Evolutionary conservation across 495 filamentous ascomycete genomes (phyloP), one percentile per base, ranked within the genome.

Genomic region (Aspergillus indologenus): DNA sequence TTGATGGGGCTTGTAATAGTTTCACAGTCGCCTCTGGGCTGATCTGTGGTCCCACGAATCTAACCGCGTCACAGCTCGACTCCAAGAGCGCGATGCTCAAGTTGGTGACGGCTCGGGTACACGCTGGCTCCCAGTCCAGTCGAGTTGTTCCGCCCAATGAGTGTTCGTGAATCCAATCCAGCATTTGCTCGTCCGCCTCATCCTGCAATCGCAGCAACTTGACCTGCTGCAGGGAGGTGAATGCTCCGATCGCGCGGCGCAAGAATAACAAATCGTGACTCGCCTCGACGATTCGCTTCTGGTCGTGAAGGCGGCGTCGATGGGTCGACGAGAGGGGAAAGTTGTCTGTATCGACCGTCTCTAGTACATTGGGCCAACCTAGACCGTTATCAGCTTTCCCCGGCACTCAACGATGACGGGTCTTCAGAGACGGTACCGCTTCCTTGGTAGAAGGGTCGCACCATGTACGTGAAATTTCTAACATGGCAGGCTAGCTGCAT

Each of bases 401-500:
- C 12, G 8, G 23, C 42, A 43, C 50, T 9, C 18, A 43, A 52
- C 12, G 6, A 40, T 40, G 40, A 50, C 31, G 50, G 60, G 45
- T 56, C 47, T 68, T 71, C 71, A 70, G 63, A 67, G 64, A 65
- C 56, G 61, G 57, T 79, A 79, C 73, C 71, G 67, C 67, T 72
- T 71, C 74, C 75, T 66, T 76, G 70, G 72, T 89, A 89, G 69
- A 88, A 87, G 54, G 81, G 85, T 65, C 85, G 85, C 67, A 90
- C 83, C 72, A 90, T 81, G 68, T 90, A 90, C 63, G 83, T 86
- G 68, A 90, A 84, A 65, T 85, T 82, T 69, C 79, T 83, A 49
- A 88, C 85, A 72, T 86, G 79, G 59, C 73, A 76, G 40, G 83
- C 81, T 19, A 87, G 75, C 65, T 86, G 80, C 75, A 77, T 79